Evolutionary conservation across 345 rosid species (phyloP).

Genomic region (Trapa bicornis): DNA sequence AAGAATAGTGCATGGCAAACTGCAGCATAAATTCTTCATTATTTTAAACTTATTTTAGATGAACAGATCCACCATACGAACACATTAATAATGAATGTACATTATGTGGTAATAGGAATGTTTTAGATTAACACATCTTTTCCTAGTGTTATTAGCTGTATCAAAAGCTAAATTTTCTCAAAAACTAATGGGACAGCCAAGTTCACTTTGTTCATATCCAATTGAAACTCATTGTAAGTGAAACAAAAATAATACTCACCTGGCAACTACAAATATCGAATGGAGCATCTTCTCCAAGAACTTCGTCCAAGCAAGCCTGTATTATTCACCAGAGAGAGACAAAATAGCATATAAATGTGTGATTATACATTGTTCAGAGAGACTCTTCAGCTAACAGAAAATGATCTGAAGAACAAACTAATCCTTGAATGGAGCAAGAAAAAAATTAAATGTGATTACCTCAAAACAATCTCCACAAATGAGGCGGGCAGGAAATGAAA

Average conservation of each 20-base stretch:
- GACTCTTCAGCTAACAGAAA: neutral
- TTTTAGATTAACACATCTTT: neutral
- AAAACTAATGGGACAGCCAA: neutral
- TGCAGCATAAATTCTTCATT: conserved; percentile 22
- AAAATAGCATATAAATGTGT: neutral
- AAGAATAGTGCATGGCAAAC: conserved; percentile 97
- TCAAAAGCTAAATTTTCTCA: neutral
- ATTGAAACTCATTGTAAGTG: neutral
- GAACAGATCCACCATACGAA: too few relatives aligned
- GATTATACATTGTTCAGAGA: neutral
- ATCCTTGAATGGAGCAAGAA: neutral
- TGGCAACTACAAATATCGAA: conserved; percentile 97
- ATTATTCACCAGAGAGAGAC: conserved; percentile 7
- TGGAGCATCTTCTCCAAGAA: conserved; percentile 84
- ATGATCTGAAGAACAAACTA: neutral
- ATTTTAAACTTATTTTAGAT: neutral
- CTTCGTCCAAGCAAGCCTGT: conserved; percentile 76
- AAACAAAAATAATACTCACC: conserved; percentile 25
- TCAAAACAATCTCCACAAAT: conserved; percentile 93
- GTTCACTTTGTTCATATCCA: too few relatives aligned
- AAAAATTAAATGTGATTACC: conserved; percentile 23
- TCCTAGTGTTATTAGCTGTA: neutral
- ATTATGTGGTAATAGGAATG: neutral
- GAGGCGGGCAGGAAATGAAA: conserved; percentile 89
- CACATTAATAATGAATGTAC: too few relatives aligned